Percentiles rank a stretch among this genome's conserved stretches.
phyloP scores from a whole-genome alignment of 2,329 filamentous ascomycete species.

The Tolypocladium sp. region DNA sequence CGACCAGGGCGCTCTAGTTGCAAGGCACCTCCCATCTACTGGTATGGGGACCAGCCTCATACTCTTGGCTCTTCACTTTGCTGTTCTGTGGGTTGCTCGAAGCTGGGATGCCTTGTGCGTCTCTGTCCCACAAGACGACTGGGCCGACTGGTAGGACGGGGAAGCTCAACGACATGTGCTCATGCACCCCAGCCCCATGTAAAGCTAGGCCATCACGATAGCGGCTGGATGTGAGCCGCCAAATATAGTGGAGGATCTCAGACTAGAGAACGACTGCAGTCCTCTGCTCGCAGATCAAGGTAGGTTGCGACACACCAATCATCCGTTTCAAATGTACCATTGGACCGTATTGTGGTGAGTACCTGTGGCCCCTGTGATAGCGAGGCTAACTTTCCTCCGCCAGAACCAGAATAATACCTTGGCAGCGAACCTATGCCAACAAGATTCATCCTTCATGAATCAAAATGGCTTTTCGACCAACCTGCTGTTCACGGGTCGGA shows the following conservation, averaged over 20 bases:
- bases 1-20: conserved; percentile 8
- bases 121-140: conserved; percentile 14
- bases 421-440: background rate
- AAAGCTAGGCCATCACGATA: background rate
- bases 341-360: background rate
- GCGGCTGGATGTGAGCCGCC: background rate
- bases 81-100: conserved; percentile 22
- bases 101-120: conserved; percentile 24
- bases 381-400: background rate
- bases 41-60: conserved; percentile 20
- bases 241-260: background rate
- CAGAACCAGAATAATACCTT: background rate
- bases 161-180: background rate
- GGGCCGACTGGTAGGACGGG: conserved; percentile 17
- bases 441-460: background rate
- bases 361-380: background rate
- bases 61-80: conserved; percentile 23
- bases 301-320: background rate
- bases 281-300: background rate
- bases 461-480: background rate
- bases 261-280: background rate
- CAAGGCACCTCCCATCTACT: conserved; percentile 11
- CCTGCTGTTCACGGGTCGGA: background rate
- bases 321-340: background rate
- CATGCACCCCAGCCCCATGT: background rate